phyloP scores from a whole-genome alignment of 1,284 basidiomycete species.

The Cystobasidiaceae sp. region DNA sequence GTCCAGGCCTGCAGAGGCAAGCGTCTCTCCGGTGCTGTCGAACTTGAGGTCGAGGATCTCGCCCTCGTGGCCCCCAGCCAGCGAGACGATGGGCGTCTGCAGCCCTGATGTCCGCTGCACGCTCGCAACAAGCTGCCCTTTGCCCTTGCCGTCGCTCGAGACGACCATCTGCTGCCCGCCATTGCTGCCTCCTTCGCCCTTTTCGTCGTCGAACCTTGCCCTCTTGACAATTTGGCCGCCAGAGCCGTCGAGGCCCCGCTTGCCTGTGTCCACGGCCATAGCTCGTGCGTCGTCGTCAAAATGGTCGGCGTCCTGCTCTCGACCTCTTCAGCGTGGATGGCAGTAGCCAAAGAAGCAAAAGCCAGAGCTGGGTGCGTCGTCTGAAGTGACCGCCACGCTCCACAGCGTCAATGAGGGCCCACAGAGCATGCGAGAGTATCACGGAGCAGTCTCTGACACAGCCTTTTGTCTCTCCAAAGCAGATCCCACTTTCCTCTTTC shows the following conservation, averaged over 20 bases:
- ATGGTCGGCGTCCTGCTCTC: too few species aligned
- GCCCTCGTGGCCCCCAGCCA: conserved; percentile 36
- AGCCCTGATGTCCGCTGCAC: conserved; percentile 40
- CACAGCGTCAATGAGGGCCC: too few species aligned
- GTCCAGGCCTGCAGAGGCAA: conserved; percentile 43
- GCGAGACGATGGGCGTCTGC: conserved; percentile 41
- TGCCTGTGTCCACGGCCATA: conserved; percentile 10
- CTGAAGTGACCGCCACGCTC: too few species aligned
- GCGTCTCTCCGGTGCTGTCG: conserved; percentile 39
- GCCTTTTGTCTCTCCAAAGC: too few species aligned
- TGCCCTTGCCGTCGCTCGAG: conserved; percentile 27
- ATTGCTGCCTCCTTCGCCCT: conserved; percentile 29
- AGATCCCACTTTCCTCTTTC: too few species aligned
- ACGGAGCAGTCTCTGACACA: too few species aligned
- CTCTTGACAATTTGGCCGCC: conserved; percentile 35
- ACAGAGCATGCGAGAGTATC: too few species aligned
- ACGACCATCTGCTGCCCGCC: conserved; percentile 38
- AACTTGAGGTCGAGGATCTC: conserved; percentile 45
- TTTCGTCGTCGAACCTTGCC: conserved; percentile 31
- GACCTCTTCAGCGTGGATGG: too few species aligned
- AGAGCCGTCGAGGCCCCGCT: conserved; percentile 9
- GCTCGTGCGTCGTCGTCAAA: too few species aligned
- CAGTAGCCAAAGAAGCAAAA: too few species aligned
- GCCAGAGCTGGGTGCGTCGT: too few species aligned
- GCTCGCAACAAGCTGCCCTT: conserved; percentile 40